Base-by-base conservation (phyloP, 139 green algal genomes). In the Chlorella ohadii region DNA sequence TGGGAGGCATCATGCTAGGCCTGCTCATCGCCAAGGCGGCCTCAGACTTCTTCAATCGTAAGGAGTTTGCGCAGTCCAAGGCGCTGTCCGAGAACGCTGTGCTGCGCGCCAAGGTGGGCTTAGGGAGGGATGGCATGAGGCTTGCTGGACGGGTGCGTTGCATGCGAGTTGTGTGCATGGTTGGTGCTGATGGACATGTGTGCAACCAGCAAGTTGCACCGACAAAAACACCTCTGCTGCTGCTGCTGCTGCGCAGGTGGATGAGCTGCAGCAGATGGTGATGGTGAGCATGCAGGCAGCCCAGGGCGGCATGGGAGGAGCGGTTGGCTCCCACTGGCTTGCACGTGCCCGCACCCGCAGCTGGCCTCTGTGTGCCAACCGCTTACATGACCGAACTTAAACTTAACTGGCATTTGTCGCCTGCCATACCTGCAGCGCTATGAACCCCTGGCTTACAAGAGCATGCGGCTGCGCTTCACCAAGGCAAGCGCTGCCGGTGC, bases 221-320 rank as follows among this genome's bases (percentile, higher is more conserved):
- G n/a, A n/a, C n/a, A n/a, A n/a, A n/a, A n/a, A n/a, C n/a, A n/a
- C n/a, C n/a, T n/a, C n/a, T n/a, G n/a, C n/a, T n/a, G n/a, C n/a
- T n/a, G n/a, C n/a, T n/a, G n/a, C n/a, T n/a, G n/a, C n/a, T n/a
- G n/a, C 31, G 28, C 74, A 87, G 83, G 83, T 87, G 63, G 83
- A 87, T n/a, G 74, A 87, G 38, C 83, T 87, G 73, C 64, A 84
- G 64, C 83, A 87, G 65, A 64, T 87, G 33, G 70, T 87, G 33
- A 56, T 68, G 15, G 79, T 79, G 65, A 59, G 51, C 51, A 20
- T 23, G 12, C 51, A 59, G 44, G 7, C 9, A 9, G 44, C 44
- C 9, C 44, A 51, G n/a, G n/a, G n/a, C n/a, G n/a, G n/a, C n/a
- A n/a, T n/a, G n/a, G n/a, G n/a, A n/a, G n/a, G n/a, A n/a, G n/a